These are phyloP conservation scores for Leishmania major DNA, from an alignment of 208 protist genomes.

Conservation along the genomic window DNA sequence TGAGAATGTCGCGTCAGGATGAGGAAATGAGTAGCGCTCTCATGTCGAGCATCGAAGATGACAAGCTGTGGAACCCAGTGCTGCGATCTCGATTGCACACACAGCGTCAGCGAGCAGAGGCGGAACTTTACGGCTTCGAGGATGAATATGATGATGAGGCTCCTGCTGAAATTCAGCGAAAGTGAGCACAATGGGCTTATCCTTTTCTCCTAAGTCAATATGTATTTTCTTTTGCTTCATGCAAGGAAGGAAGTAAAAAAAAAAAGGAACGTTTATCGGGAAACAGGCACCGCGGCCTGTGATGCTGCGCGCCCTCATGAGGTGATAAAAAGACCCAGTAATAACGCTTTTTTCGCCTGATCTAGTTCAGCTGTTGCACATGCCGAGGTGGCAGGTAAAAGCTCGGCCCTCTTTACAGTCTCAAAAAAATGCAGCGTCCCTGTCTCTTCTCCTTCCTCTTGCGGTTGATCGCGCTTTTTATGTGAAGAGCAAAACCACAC, in stretches of 20 bases:
- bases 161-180: background rate
- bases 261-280: background rate
- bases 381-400: background rate
- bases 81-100: conserved; percentile 72
- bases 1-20: conserved; percentile 72
- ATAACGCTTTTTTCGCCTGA: background rate
- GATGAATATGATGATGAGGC: conserved; percentile 72
- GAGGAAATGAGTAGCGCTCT: conserved; percentile 88
- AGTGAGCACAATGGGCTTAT: background rate
- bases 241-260: background rate
- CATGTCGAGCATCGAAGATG: conserved; percentile 92
- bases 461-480: background rate
- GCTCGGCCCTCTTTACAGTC: background rate
- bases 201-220: background rate
- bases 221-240: background rate
- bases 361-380: too few species aligned
- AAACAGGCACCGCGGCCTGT: background rate
- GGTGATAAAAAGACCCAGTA: background rate
- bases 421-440: background rate
- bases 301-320: too few species aligned
- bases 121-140: conserved; percentile 82
- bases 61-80: conserved; percentile 91
- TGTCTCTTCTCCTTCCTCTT: background rate
- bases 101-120: conserved; percentile 55
- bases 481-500: background rate